Percentiles rank a stretch among this genome's conserved stretches.
These are phyloP conservation scores for Musa acuminata DNA, from an alignment of 176 grass and related monocot species.

Conservation along the genomic window DNA sequence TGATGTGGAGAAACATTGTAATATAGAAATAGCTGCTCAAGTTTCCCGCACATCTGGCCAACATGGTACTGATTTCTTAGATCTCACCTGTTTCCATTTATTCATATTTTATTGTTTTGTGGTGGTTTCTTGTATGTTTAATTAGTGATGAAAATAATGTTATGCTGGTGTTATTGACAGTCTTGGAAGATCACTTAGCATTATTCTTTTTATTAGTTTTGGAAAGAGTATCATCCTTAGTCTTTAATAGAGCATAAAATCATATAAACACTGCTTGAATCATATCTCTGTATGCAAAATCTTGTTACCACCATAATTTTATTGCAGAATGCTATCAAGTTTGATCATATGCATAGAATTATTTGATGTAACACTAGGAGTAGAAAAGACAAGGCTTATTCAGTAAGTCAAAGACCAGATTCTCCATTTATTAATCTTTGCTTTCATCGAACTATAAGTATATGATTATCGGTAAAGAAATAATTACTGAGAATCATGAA, in stretches of 20 bases:
- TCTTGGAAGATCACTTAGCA: background rate
- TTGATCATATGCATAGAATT: background rate
- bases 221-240: background rate
- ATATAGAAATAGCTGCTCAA: slow-evolving; percentile 87
- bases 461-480: background rate
- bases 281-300: background rate
- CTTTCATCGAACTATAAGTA: background rate
- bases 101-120: background rate
- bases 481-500: background rate
- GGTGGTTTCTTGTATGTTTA: background rate
- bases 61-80: slow-evolving; percentile 52
- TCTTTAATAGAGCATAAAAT: too few relatives aligned
- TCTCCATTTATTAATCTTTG: background rate
- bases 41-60: slow-evolving; percentile 56
- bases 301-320: background rate
- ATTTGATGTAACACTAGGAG: background rate
- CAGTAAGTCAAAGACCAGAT: background rate
- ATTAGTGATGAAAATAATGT: background rate
- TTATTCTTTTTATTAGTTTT: background rate
- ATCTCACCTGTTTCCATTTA: background rate
- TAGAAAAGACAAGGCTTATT: background rate
- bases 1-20: slow-evolving; percentile 96
- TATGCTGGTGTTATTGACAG: background rate
- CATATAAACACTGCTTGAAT: too few relatives aligned
- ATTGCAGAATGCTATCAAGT: background rate